These are phyloP conservation scores for Blyttiomyces sp. DNA, from an alignment of 371 early-diverging fungal species.

Conservation along the genomic window DNA sequence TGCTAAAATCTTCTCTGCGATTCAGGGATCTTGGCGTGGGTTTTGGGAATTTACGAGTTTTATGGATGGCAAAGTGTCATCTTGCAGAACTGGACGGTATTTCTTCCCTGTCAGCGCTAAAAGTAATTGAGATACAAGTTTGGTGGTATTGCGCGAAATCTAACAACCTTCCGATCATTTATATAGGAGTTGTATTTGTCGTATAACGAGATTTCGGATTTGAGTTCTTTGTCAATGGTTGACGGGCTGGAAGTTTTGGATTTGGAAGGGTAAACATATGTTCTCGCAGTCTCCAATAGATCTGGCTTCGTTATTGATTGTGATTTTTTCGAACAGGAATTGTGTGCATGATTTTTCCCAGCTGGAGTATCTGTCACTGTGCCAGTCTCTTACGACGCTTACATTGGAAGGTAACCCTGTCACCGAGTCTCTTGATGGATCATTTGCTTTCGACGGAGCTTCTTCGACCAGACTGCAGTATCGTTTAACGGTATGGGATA, in stretches of 20 bases:
- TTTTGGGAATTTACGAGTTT: conserved; percentile 28
- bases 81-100: conserved; percentile 39
- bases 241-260: conserved; percentile 37
- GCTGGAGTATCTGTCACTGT: conserved; percentile 39
- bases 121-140: neutral
- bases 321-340: neutral
- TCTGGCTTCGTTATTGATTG: neutral
- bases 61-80: conserved; percentile 39
- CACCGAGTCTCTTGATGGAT: neutral
- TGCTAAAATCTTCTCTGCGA: neutral
- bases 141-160: neutral
- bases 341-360: conserved; percentile 8
- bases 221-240: conserved; percentile 31
- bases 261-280: conserved; percentile 45
- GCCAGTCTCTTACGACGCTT: conserved; percentile 24
- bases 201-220: conserved; percentile 36
- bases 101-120: conserved; percentile 15
- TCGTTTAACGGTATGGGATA: conserved; percentile 6
- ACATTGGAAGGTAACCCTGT: conserved; percentile 39
- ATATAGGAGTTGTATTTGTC: conserved; percentile 35
- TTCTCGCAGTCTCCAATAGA: neutral
- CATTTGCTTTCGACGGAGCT: neutral
- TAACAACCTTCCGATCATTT: neutral
- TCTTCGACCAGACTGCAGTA: neutral
- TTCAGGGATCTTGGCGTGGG: conserved; percentile 42